Evolutionary conservation across 179 eudicot species (phyloP).

Genomic region (Spinacia oleracea): DNA sequence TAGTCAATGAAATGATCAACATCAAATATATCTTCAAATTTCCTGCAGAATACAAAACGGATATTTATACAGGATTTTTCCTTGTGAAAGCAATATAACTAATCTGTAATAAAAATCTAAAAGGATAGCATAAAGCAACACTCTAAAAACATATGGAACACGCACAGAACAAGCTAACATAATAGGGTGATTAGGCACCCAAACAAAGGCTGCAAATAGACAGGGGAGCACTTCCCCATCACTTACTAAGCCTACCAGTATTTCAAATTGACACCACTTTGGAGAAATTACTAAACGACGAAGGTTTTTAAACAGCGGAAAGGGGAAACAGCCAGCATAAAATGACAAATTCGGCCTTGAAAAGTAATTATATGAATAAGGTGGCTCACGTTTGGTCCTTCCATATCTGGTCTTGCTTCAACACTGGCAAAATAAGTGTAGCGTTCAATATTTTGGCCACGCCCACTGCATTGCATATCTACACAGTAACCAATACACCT

Average conservation of each 20-base stretch:
- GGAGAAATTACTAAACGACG: neutral
- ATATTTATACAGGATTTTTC: neutral
- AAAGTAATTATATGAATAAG: neutral
- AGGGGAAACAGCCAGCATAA: neutral
- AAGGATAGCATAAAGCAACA: neutral
- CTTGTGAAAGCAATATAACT: neutral
- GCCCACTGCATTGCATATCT: constrained; percentile 99
- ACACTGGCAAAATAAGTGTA: constrained; percentile 92
- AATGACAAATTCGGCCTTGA: neutral
- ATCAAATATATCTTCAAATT: constrained; percentile 95
- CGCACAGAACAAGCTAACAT: constrained; percentile 1
- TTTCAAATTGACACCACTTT: neutral
- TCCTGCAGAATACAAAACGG: constrained; percentile 50
- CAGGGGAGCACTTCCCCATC: constrained; percentile 5
- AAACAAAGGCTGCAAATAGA: neutral
- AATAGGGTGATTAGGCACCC: neutral
- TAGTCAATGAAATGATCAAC: constrained; percentile 98
- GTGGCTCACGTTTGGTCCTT: constrained; percentile 95
- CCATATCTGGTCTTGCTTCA: constrained; percentile 99
- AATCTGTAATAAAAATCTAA: neutral
- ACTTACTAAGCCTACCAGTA: neutral
- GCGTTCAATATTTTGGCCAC: constrained; percentile 96
- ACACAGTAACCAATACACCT: constrained; percentile 30
- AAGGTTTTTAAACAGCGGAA: constrained; percentile 2
- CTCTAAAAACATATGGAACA: neutral